Conservation (phyloP, 2,329 filamentous ascomycete genomes). For the Ophiostoma sp. region DNA sequence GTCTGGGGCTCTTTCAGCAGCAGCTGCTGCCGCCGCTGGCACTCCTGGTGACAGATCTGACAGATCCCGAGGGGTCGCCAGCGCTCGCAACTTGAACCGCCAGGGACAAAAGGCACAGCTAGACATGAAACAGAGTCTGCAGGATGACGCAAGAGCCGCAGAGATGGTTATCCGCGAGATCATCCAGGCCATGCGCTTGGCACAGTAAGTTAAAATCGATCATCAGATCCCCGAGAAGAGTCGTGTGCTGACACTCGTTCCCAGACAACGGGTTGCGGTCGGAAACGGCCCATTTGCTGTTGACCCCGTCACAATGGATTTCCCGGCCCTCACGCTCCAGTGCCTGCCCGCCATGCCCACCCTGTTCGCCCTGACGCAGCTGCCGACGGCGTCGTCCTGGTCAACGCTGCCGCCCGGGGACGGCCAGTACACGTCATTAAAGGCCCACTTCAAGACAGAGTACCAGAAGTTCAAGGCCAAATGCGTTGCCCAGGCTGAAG, state of each 20-base stretch:
- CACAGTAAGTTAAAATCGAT: constrained; percentile 55
- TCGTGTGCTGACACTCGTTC: not conserved
- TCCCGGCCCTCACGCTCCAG: constrained; percentile 76
- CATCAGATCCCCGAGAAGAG: not conserved
- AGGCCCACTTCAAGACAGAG: constrained; percentile 59
- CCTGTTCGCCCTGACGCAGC: constrained; percentile 73
- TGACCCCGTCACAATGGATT: constrained; percentile 78
- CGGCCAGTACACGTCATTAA: constrained; percentile 68
- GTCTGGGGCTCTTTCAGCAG: not conserved
- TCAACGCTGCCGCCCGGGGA: constrained; percentile 69
- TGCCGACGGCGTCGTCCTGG: constrained; percentile 74
- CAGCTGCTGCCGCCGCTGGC: not conserved
- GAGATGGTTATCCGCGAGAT: constrained; percentile 82
- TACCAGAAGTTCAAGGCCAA: constrained; percentile 60
- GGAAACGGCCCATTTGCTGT: constrained; percentile 65
- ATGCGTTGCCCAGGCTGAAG: constrained; percentile 37
- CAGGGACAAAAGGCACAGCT: constrained; percentile 55
- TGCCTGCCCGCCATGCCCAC: constrained; percentile 76
- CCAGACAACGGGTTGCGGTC: constrained; percentile 44
- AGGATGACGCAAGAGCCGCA: constrained; percentile 72
- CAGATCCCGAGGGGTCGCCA: not conserved
- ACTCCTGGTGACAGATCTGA: not conserved
- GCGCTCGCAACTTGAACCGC: constrained; percentile 43
- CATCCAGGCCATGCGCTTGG: constrained; percentile 72
- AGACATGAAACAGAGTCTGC: constrained; percentile 58